Evolutionary conservation across 2,329 filamentous ascomycete species (phyloP), one percentile per base, ranked within the genome.

Genomic region (Amylocarpus encephaloides): DNA sequence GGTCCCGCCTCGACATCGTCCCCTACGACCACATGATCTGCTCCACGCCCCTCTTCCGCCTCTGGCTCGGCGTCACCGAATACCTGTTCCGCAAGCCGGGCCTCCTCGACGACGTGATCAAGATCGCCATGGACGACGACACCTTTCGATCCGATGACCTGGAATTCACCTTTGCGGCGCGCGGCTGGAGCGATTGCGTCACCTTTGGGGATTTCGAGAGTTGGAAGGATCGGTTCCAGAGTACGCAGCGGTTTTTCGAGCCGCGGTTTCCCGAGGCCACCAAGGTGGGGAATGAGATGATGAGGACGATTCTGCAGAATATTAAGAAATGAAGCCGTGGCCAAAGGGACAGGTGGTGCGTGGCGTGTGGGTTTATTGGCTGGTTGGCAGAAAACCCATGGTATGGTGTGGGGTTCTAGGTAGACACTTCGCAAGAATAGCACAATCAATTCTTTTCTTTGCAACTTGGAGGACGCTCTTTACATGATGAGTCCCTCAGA

Each of bases 1-100:
- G 93, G 93, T 93, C 88, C 66, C 88, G 88, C 59, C 78, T 97
- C 41, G 86, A 83, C 32, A 98, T 96, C 62, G 86, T 94, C 43
- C 93, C 93, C 0, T 98, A 98, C 68, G 92, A 98, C 70, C 94
- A 98, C 73, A 98, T 98, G 91, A 94, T 98, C 60, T 98, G 93
- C 73, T 95, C 90, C 48, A 98, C 93, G 35, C 93, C 93, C 72
- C 80, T 97, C 42, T 98, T 98, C 74, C 86, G 93, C 45, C 81
- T 98, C 57, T 96, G 93, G 82, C 79, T 98, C 32, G 93, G 93
- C 50, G 94, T 96, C n/a, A 92, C 91, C 1, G 93, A 98, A 71
- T 92, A 95, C 66, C 76, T 98, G 34, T 98, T 96, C 74, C 85
- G 90, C 57, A 90, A 91, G 63, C 77, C 80, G 15, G 80, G 79